phyloP scores from a whole-genome alignment of 1,284 basidiomycete genomes.

The Paramarasmius palmivorus region DNA sequence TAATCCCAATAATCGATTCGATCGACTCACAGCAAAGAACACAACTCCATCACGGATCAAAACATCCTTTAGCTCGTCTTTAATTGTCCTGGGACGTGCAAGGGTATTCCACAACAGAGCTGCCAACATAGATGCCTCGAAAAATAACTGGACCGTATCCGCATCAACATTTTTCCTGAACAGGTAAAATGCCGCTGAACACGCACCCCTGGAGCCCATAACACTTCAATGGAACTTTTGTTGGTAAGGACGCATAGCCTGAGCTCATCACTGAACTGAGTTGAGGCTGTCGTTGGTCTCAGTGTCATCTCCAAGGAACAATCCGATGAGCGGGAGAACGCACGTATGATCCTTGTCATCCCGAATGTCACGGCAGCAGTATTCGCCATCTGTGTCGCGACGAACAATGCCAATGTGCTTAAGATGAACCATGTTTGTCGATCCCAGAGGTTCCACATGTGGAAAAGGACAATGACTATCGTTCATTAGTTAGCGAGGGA shows the following conservation, averaged over 20 bases:
- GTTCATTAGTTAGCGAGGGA: not conserved
- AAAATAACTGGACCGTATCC: not conserved
- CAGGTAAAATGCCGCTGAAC: not conserved
- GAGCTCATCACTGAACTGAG: not conserved
- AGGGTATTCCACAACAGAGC: not conserved
- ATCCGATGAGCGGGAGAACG: too few species aligned
- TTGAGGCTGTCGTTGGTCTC: too few species aligned
- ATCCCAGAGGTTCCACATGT: conserved; percentile 11
- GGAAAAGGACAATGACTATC: conserved; percentile 7
- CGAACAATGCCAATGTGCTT: not conserved
- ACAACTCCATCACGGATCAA: conserved; percentile 3
- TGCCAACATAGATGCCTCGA: not conserved
- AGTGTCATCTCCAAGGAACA: too few species aligned
- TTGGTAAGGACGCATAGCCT: not conserved
- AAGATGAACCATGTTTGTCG: not conserved
- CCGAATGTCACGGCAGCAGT: not conserved
- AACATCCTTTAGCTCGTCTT: not conserved
- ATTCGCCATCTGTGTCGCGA: conserved; percentile 1
- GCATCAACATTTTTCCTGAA: not conserved
- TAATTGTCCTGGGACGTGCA: not conserved
- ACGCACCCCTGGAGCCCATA: conserved; percentile 9
- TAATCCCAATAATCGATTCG: too few species aligned
- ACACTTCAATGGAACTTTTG: not conserved
- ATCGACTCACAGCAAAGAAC: conserved; percentile 5
- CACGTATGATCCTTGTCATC: not conserved